Evolutionary conservation across 306 rosid genomes (phyloP), one percentile per base, ranked within the genome.

Genomic region (Cyamopsis tetragonoloba): DNA sequence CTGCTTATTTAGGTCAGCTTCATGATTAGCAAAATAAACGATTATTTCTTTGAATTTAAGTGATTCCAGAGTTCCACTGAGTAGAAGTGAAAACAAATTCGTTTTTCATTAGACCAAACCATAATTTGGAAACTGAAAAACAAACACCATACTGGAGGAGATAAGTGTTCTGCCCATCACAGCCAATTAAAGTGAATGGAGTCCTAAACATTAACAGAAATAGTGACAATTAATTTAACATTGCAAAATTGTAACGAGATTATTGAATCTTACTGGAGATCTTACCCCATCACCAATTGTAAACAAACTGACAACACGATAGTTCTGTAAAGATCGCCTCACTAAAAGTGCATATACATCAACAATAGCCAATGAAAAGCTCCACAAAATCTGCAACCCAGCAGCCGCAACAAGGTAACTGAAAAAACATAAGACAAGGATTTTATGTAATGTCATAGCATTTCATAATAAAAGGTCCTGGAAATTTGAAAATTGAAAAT

Each of bases 251-350:
- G 55, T 66, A 9, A 41, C 44, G 24, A 39, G 62, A 62, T 17
- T 71, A 55, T 7, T 11, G 38, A 57, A 35, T n/a, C 34, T 54
- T 28, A 27, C 56, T 20, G 32, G 62, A 44, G 65, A 54, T 75
- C 91, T 82, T 87, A 89, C 98, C 88, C 98, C 96, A 61, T 92
- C 98, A 10, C 98, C 98, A 55, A 92, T 24, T 31, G 98, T 77
- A 66, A 92, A 92, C 39, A 88, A 70, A 62, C 82, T 50, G 68
- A 89, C 82, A 57, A 81, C 73, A 72, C 38, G 80, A 42, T 71
- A 67, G 72, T 86, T 92, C 71, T 86, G 96, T 82, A 92, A 81
- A 30, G 91, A 79, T 1, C 93, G 88, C 78, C 80, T 75, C 8
- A 92, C 96, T 42, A 86, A 72, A 60, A 89, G 87, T 31, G 98